These are phyloP conservation scores for Lipomyces yamanashiensis DNA, from an alignment of 805 yeast genomes.

Conservation along the genomic window DNA sequence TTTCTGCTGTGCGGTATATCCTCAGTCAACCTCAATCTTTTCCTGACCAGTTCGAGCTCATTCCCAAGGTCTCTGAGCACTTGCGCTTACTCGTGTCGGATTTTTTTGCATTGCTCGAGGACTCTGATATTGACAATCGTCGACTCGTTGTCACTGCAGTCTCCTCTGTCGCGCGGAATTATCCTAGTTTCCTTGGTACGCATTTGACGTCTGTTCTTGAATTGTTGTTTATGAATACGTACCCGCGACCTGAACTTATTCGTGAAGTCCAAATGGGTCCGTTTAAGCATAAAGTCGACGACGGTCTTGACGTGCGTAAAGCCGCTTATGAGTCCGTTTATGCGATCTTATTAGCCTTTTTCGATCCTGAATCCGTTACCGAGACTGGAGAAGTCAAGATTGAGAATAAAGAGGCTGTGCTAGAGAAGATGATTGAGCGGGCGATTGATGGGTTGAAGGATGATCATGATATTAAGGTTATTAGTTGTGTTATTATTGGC, in stretches of 20 bases:
- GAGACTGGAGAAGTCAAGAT: neutral
- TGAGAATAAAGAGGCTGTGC: conserved; percentile 3
- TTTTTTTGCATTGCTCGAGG: conserved; percentile 44
- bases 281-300: conserved; percentile 79
- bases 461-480: conserved; percentile 62
- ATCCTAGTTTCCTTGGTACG: conserved; percentile 54
- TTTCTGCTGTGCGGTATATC: conserved; percentile 49
- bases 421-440: conserved; percentile 43
- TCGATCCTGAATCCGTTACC: neutral
- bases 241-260: conserved; percentile 59
- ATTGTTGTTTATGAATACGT: conserved; percentile 57
- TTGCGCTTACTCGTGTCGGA: conserved; percentile 41
- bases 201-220: conserved; percentile 56
- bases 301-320: conserved; percentile 73
- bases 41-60: conserved; percentile 30
- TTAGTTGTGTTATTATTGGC: conserved; percentile 54
- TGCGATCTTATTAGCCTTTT: conserved; percentile 48
- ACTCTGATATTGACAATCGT: conserved; percentile 57
- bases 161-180: conserved; percentile 62
- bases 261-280: conserved; percentile 83
- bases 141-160: conserved; percentile 64
- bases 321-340: conserved; percentile 71
- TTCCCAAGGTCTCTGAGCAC: conserved; percentile 34
- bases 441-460: conserved; percentile 63
- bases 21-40: conserved; percentile 43